Percentiles rank a stretch among this genome's conserved stretches.
Evolutionary conservation across 2,329 filamentous ascomycete genomes (phyloP).

Genomic region (Dactylellina sp.): DNA sequence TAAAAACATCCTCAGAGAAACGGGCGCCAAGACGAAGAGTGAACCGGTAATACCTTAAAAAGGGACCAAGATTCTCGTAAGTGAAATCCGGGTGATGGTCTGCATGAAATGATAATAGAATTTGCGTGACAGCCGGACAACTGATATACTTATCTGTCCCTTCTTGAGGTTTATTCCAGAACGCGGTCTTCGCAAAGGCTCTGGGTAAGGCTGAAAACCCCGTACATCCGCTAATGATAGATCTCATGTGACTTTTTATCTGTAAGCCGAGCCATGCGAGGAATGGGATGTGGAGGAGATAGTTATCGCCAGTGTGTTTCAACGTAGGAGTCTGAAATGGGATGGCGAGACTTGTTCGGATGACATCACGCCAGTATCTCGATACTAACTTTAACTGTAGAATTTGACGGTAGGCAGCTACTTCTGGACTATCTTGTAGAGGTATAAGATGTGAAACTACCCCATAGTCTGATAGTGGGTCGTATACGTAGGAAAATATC

Average conservation of each 20-base stretch:
- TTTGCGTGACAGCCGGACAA: conserved; percentile 21
- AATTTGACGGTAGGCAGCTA: neutral
- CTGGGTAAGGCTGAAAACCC: neutral
- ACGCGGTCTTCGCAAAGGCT: neutral
- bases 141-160: conserved; percentile 10
- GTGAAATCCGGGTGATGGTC: conserved; percentile 15
- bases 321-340: conserved; percentile 12
- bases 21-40: neutral
- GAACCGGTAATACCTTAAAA: neutral
- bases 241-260: conserved; percentile 6
- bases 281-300: conserved; percentile 34
- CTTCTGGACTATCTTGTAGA: neutral
- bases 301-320: neutral
- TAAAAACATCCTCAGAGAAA: conserved; percentile 26
- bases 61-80: neutral
- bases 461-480: conserved; percentile 17
- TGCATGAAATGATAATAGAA: conserved; percentile 8
- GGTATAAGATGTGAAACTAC: conserved; percentile 13
- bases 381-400: conserved; percentile 1
- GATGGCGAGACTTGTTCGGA: neutral
- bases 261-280: conserved; percentile 19
- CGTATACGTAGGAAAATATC: conserved; percentile 26
- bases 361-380: neutral
- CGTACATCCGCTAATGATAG: neutral
- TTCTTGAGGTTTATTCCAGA: neutral